Conservation (phyloP, 2,329 filamentous ascomycete genomes). For the Sclerotinia sclerotiorum region DNA sequence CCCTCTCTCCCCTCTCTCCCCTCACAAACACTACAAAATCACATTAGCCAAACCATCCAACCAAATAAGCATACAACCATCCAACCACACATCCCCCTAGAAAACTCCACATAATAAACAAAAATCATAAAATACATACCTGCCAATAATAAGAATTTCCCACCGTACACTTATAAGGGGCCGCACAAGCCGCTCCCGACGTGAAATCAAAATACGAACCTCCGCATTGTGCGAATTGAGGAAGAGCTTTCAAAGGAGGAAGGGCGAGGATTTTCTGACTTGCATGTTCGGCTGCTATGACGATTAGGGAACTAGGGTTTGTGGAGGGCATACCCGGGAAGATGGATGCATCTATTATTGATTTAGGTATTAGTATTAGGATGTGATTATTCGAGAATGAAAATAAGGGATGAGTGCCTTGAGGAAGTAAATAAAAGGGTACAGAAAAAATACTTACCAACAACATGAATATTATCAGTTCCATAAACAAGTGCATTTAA, state of each 20-base stretch:
- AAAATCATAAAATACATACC: constrained; percentile 22
- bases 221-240: constrained; percentile 33
- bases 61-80: too few species aligned
- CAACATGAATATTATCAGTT: constrained; percentile 66
- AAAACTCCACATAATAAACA: background rate
- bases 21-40: background rate
- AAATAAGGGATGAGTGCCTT: too few species aligned
- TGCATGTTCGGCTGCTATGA: constrained; percentile 58
- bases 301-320: constrained; percentile 66
- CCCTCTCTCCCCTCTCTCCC: too few species aligned
- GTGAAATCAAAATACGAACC: constrained; percentile 28
- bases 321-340: constrained; percentile 68
- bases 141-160: constrained; percentile 32
- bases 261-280: constrained; percentile 40
- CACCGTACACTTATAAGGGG: constrained; percentile 26
- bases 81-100: too few species aligned
- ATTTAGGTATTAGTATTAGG: too few species aligned
- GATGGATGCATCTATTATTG: constrained; percentile 44
- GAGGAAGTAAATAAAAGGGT: constrained; percentile 39
- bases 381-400: background rate
- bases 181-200: constrained; percentile 25
- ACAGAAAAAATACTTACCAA: constrained; percentile 43
- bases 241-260: constrained; percentile 17
- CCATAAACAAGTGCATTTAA: constrained; percentile 63
- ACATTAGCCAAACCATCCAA: background rate